phyloP scores from a whole-genome alignment of 2,329 filamentous ascomycete genomes.

The Sarocladium strictum region DNA sequence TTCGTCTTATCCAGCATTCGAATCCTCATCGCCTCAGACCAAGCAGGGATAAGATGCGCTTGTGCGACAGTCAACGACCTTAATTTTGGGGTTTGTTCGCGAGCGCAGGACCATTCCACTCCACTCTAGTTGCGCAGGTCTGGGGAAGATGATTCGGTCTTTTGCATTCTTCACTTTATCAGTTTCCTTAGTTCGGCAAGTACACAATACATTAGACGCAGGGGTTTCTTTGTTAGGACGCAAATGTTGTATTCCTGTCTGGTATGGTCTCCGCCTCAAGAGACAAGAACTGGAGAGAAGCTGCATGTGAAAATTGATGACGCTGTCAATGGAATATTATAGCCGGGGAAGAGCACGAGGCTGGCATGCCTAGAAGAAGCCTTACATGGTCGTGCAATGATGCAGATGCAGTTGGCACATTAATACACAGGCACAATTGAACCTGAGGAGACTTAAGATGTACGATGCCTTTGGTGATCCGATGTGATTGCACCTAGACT shows the following conservation, averaged over 20 bases:
- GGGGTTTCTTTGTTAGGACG: conserved; percentile 3
- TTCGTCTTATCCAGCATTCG: too few relatives aligned
- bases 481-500: too few relatives aligned
- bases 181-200: conserved; percentile 1
- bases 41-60: too few relatives aligned
- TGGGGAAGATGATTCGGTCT: background rate
- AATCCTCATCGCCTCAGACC: too few relatives aligned
- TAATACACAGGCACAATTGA: conserved; percentile 1
- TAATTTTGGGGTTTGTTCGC: too few relatives aligned
- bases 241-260: background rate
- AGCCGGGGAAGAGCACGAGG: background rate
- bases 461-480: too few relatives aligned
- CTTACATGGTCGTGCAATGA: background rate
- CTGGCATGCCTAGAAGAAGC: background rate
- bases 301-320: background rate
- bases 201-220: conserved; percentile 8
- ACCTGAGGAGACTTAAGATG: too few relatives aligned
- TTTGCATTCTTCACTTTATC: background rate
- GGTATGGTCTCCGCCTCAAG: background rate
- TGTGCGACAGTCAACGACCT: too few relatives aligned
- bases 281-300: background rate
- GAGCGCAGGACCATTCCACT: background rate
- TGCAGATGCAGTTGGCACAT: background rate
- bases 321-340: background rate
- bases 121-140: background rate